These are phyloP conservation scores for Colletotrichum melonis DNA, from an alignment of 2,329 filamentous ascomycete species.

Conservation along the genomic window DNA sequence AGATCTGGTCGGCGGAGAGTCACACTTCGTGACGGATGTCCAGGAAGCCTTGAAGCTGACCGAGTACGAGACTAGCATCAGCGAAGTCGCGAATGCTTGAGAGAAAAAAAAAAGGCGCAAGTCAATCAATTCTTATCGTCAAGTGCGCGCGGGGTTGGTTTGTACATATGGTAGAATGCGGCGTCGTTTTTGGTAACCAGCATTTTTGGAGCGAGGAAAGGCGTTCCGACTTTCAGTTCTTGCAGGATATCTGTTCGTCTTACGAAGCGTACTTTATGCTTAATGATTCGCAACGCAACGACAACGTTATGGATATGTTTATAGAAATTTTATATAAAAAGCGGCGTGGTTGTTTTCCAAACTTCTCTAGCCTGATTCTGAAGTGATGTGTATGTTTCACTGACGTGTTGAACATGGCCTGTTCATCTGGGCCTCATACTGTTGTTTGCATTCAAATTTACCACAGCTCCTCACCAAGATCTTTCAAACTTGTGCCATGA, in stretches of 20 bases:
- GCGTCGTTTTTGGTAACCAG: conserved; percentile 26
- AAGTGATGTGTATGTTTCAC: no score
- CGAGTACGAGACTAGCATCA: conserved; percentile 72
- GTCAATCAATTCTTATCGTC: no score
- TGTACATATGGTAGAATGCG: conserved; percentile 6
- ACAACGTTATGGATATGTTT: neutral
- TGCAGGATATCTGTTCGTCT: neutral
- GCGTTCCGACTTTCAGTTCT: neutral
- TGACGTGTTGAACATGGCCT: no score
- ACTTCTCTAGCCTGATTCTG: no score
- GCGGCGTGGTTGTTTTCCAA: neutral
- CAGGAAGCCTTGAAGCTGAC: conserved; percentile 86
- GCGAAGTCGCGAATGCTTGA: conserved; percentile 29
- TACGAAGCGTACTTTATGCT: neutral
- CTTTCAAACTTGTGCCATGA: no score
- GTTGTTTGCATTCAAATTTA: neutral
- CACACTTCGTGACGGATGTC: conserved; percentile 85
- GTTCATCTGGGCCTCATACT: no score
- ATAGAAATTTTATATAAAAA: conserved; percentile 24
- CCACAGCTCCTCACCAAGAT: neutral
- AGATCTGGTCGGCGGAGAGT: conserved; percentile 80
- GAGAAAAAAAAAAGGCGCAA: no score
- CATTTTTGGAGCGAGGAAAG: conserved; percentile 11
- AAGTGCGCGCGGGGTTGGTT: neutral
- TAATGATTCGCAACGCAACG: conserved; percentile 12